A percentile compares a stretch with the other conserved stretches of the same genome.
Evolutionary conservation across 495 filamentous ascomycete genomes (phyloP).

Genomic region (Penicillium tannophilum): DNA sequence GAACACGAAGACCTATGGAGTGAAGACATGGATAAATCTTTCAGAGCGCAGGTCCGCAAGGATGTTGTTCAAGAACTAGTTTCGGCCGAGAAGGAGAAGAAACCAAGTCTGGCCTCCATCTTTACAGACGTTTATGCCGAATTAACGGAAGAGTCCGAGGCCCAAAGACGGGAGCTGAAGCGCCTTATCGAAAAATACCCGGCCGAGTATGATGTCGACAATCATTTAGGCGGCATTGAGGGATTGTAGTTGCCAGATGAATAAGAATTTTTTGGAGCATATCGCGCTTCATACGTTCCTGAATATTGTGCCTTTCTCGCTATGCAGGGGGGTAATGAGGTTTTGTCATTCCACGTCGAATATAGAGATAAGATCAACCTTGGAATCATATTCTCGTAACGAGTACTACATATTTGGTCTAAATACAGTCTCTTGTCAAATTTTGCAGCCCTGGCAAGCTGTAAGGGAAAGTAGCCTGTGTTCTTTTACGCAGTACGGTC

Average conservation of each 20-base stretch:
- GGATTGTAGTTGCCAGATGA: conserved; percentile 42
- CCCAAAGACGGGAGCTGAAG: conserved; percentile 73
- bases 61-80: conserved; percentile 73
- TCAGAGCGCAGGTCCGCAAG: conserved; percentile 54
- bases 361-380: too few species aligned
- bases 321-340: too few species aligned
- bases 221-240: conserved; percentile 71
- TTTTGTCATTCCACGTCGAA: too few species aligned
- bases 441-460: too few species aligned
- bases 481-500: too few species aligned
- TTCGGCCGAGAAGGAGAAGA: conserved; percentile 83
- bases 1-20: conserved; percentile 84
- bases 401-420: too few species aligned
- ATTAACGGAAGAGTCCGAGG: conserved; percentile 72
- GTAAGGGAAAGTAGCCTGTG: too few species aligned
- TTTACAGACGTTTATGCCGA: conserved; percentile 85
- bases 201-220: conserved; percentile 79
- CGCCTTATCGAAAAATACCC: conserved; percentile 78
- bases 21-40: conserved; percentile 73
- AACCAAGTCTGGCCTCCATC: conserved; percentile 69
- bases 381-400: too few species aligned
- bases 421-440: too few species aligned
- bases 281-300: too few species aligned
- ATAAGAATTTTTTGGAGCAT: not conserved
- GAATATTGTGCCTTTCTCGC: too few species aligned